These are phyloP conservation scores for Nothopassalora personata DNA, from an alignment of 2,329 filamentous ascomycete genomes.

Conservation along the genomic window DNA sequence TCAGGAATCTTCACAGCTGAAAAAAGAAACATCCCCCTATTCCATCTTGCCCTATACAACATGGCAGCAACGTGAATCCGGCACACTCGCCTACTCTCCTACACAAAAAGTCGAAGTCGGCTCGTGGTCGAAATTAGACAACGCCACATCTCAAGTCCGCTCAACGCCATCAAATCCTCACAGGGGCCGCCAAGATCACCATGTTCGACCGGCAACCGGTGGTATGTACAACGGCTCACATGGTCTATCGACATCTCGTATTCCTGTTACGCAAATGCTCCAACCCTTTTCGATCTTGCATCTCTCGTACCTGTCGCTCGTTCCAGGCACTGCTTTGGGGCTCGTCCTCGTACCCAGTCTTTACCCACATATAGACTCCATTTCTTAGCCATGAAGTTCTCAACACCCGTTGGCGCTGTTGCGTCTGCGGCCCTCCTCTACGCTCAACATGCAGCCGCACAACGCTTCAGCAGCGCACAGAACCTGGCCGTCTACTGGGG, in stretches of 20 bases:
- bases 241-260: background rate
- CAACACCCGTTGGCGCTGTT: background rate
- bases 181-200: background rate
- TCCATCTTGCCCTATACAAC: background rate
- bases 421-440: background rate
- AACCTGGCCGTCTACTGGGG: slow-evolving; percentile 8
- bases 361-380: background rate
- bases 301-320: background rate
- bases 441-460: background rate
- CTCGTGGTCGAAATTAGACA: background rate
- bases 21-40: background rate
- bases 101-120: background rate
- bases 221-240: background rate
- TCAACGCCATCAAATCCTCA: slow-evolving; percentile 1
- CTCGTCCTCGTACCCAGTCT: background rate
- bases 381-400: background rate
- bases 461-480: background rate
- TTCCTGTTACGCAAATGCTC: background rate
- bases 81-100: background rate
- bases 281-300: background rate
- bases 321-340: background rate
- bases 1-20: background rate
- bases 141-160: background rate
- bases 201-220: background rate
- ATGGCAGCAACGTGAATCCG: background rate